Evolutionary conservation across 2,329 filamentous ascomycete genomes (phyloP).

Genomic region (Epicoccum nigrum): DNA sequence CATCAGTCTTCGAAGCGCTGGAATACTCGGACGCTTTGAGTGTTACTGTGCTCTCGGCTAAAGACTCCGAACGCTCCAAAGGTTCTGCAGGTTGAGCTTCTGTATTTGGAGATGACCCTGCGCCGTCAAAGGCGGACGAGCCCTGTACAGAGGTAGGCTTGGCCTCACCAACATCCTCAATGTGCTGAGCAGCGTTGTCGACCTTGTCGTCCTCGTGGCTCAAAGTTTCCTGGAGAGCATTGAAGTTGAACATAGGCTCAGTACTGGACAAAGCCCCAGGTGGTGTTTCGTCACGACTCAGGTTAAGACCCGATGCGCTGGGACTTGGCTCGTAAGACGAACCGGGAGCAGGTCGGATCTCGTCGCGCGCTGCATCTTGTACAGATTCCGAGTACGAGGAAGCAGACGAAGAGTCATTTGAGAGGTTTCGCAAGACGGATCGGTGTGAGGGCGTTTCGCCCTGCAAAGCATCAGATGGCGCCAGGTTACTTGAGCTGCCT

Average conservation of each 20-base stretch:
- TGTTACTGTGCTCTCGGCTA: conserved; percentile 36
- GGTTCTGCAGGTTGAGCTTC: not conserved
- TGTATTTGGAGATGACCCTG: conserved; percentile 2
- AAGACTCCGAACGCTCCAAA: conserved; percentile 5
- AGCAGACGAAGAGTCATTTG: conserved; percentile 81
- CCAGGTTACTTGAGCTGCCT: conserved; percentile 46
- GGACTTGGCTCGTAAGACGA: conserved; percentile 58
- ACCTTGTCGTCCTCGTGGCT: conserved; percentile 61
- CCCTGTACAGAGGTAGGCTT: conserved; percentile 2
- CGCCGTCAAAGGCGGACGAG: not conserved
- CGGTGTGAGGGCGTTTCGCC: conserved; percentile 55
- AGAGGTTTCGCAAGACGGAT: conserved; percentile 80
- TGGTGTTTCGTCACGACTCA: conserved; percentile 37
- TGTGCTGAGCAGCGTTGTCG: conserved; percentile 46
- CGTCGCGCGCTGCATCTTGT: conserved; percentile 36
- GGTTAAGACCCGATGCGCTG: conserved; percentile 60
- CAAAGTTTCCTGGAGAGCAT: conserved; percentile 84
- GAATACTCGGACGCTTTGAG: conserved; percentile 28
- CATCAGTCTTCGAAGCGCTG: conserved; percentile 12
- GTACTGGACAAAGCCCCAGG: conserved; percentile 55
- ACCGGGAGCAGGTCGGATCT: conserved; percentile 44
- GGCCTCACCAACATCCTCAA: conserved; percentile 43
- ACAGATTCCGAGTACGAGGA: conserved; percentile 78
- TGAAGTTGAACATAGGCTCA: conserved; percentile 91
- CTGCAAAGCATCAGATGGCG: conserved; percentile 49